phyloP scores from a whole-genome alignment of 495 filamentous ascomycete species.

The Penicillium psychrofluorescens region DNA sequence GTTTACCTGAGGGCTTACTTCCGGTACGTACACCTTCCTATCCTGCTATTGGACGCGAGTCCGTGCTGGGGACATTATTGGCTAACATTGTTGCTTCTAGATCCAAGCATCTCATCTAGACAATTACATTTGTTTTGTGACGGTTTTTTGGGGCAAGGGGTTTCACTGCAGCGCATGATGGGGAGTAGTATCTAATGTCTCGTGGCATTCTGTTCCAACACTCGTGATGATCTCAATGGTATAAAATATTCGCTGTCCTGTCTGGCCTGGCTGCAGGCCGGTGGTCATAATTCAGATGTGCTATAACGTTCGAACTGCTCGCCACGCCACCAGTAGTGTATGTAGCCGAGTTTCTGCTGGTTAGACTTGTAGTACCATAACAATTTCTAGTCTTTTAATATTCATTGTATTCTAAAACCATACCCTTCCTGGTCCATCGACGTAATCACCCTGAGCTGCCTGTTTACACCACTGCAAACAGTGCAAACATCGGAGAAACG shows the following conservation, averaged over 20 bases:
- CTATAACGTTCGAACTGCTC: too few relatives aligned
- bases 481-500: conserved; percentile 18
- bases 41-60: not conserved
- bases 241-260: conserved; percentile 24
- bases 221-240: conserved; percentile 39
- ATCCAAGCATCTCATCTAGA: conserved; percentile 82
- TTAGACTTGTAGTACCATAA: too few relatives aligned
- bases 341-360: too few relatives aligned
- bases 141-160: conserved; percentile 6
- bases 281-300: not conserved
- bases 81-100: conserved; percentile 14
- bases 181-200: conserved; percentile 25
- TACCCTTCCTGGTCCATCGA: too few relatives aligned
- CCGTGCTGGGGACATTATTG: too few relatives aligned
- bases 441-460: too few relatives aligned
- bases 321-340: too few relatives aligned
- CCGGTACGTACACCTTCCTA: conserved; percentile 43
- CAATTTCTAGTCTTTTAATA: too few relatives aligned
- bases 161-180: conserved; percentile 4
- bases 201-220: conserved; percentile 30
- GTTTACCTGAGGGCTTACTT: conserved; percentile 97
- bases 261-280: conserved; percentile 10
- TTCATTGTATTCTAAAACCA: too few relatives aligned
- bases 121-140: conserved; percentile 8
- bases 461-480: conserved; percentile 20